phyloP scores from a whole-genome alignment of 768 basidiomycete genomes.

The Gymnopilus junonius region DNA sequence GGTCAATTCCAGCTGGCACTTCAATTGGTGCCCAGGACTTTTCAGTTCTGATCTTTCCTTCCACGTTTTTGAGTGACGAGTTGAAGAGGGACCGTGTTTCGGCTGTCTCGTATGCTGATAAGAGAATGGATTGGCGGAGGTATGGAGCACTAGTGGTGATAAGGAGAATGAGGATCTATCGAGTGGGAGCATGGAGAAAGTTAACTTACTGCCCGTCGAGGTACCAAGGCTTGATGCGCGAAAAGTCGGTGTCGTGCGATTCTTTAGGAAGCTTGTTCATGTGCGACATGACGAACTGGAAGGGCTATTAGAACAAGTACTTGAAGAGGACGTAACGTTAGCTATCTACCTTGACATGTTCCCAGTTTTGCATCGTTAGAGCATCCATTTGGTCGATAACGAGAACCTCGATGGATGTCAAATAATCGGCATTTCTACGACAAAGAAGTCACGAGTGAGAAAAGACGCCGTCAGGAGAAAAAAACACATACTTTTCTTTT shows the following conservation, averaged over 20 bases:
- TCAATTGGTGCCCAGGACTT: constrained; percentile 72
- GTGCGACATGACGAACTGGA: constrained; percentile 81
- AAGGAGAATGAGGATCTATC: too few relatives aligned
- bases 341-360: constrained; percentile 82
- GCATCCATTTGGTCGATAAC: constrained; percentile 94
- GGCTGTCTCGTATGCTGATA: constrained; percentile 89
- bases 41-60: constrained; percentile 79
- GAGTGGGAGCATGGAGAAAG: neutral
- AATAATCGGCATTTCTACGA: constrained; percentile 80
- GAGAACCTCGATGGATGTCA: constrained; percentile 91
- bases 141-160: constrained; percentile 66
- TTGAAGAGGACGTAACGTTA: neutral
- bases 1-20: constrained; percentile 84
- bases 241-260: constrained; percentile 94
- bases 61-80: constrained; percentile 75
- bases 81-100: constrained; percentile 86
- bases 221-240: constrained; percentile 97
- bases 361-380: constrained; percentile 99
- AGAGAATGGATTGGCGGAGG: constrained; percentile 87
- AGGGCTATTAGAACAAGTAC: neutral
- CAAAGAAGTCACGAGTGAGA: neutral
- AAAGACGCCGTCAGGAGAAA: neutral
- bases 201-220: constrained; percentile 81
- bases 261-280: constrained; percentile 92
- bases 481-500: constrained; percentile 78